phyloP scores from a whole-genome alignment of 2,329 filamentous ascomycete species.

The Hymenoscyphus repandus region DNA sequence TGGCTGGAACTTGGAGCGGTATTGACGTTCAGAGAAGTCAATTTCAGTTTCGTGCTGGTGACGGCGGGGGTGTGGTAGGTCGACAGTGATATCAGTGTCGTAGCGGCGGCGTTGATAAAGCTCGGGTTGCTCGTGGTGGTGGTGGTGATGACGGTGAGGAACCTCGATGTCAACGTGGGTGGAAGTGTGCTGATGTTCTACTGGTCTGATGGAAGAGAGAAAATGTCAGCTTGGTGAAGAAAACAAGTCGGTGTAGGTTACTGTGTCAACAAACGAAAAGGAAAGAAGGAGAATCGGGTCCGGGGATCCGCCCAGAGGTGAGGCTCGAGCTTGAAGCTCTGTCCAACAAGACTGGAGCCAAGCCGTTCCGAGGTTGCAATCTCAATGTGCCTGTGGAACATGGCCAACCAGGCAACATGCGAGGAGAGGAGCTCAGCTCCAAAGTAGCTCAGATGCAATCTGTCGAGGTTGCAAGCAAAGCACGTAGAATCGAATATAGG shows the following conservation, averaged over 20 bases:
- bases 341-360: not conserved
- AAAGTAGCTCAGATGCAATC: not conserved
- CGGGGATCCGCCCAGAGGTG: conserved; percentile 1
- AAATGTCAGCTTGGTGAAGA: conserved; percentile 22
- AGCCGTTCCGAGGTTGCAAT: conserved; percentile 5
- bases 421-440: not conserved
- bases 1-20: conserved; percentile 56
- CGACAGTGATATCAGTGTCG: conserved; percentile 38
- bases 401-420: not conserved
- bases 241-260: conserved; percentile 33
- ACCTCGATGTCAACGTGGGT: conserved; percentile 47
- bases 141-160: conserved; percentile 23
- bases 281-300: conserved; percentile 8
- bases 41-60: conserved; percentile 35
- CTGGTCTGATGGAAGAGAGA: conserved; percentile 23
- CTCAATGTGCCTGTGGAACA: conserved; percentile 11
- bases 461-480: too few relatives aligned
- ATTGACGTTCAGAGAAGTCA: conserved; percentile 62
- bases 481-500: not conserved
- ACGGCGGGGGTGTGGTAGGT: conserved; percentile 32
- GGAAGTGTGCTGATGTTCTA: conserved; percentile 36
- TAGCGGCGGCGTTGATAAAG: conserved; percentile 17
- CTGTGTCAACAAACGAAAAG: conserved; percentile 36
- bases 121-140: conserved; percentile 12
- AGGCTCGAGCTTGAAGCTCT: conserved; percentile 9